Evolutionary conservation across 257 asterid genomes (phyloP).

Genomic region (Solanum ossicruentum): DNA sequence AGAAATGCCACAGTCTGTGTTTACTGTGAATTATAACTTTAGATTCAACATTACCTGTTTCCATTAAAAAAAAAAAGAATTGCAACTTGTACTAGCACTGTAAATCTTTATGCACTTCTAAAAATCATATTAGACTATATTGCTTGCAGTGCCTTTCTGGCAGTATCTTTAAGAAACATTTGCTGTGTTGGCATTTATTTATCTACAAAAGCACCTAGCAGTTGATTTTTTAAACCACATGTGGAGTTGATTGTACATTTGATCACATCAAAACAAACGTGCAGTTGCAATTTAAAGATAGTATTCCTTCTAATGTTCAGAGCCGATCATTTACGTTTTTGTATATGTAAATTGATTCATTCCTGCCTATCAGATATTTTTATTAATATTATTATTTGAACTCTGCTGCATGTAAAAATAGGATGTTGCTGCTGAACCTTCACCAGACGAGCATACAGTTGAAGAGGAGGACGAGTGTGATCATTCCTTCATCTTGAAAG

Average conservation of each 20-base stretch:
- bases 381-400: neutral
- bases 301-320: neutral
- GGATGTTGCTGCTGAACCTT: slow-evolving; percentile 42
- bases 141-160: neutral
- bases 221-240: neutral
- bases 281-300: neutral
- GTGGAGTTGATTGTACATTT: neutral
- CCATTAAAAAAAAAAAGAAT: neutral
- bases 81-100: neutral
- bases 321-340: neutral
- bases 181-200: neutral
- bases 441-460: slow-evolving; percentile 23
- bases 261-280: neutral
- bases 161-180: neutral
- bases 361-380: neutral
- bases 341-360: neutral
- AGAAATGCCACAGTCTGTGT: neutral
- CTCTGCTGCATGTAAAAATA: slow-evolving; percentile 15
- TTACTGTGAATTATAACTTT: neutral
- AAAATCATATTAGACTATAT: neutral
- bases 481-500: slow-evolving; percentile 76
- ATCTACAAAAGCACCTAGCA: neutral
- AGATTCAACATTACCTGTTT: too few species aligned
- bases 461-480: slow-evolving; percentile 66
- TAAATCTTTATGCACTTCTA: neutral